These are phyloP conservation scores for Cicer cuneatum DNA, from an alignment of 306 rosid genomes.

Conservation along the genomic window DNA sequence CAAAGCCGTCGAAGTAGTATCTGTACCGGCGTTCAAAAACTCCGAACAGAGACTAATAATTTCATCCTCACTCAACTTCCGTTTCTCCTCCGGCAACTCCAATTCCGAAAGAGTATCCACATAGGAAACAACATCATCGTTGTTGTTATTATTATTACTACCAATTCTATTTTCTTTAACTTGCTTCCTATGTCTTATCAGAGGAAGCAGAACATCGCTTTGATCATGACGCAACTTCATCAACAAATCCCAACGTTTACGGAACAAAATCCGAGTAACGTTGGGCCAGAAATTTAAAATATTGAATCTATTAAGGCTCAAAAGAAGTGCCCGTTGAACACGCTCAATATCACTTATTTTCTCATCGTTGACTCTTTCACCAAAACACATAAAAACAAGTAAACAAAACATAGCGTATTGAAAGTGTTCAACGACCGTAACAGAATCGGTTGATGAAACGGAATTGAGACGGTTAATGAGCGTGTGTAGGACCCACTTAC, in stretches of 20 bases:
- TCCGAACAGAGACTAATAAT: constrained; percentile 42
- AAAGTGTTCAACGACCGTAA: constrained; percentile 36
- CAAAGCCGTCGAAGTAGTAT: constrained; percentile 49
- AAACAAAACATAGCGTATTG: constrained; percentile 50
- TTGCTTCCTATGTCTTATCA: constrained; percentile 26
- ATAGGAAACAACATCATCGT: constrained; percentile 13
- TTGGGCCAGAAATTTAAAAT: constrained; percentile 40
- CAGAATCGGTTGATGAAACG: background rate
- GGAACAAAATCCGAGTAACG: constrained; percentile 5
- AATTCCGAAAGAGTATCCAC: constrained; percentile 53
- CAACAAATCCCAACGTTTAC: constrained; percentile 28
- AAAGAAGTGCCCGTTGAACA: constrained; percentile 2
- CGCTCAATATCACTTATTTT: constrained; percentile 45
- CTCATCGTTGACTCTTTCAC: constrained; percentile 37
- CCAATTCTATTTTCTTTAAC: background rate
- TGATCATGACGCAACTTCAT: background rate
- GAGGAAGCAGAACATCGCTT: background rate
- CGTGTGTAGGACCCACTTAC: constrained; percentile 41
- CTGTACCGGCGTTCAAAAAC: constrained; percentile 47
- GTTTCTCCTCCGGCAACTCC: constrained; percentile 45
- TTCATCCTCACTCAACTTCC: constrained; percentile 37
- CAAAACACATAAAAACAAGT: constrained; percentile 57
- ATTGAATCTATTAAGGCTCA: background rate
- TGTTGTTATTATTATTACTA: background rate
- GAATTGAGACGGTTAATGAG: constrained; percentile 40